phyloP scores from a whole-genome alignment of 2,329 filamentous ascomycete genomes.

The Cercospora beticola region DNA sequence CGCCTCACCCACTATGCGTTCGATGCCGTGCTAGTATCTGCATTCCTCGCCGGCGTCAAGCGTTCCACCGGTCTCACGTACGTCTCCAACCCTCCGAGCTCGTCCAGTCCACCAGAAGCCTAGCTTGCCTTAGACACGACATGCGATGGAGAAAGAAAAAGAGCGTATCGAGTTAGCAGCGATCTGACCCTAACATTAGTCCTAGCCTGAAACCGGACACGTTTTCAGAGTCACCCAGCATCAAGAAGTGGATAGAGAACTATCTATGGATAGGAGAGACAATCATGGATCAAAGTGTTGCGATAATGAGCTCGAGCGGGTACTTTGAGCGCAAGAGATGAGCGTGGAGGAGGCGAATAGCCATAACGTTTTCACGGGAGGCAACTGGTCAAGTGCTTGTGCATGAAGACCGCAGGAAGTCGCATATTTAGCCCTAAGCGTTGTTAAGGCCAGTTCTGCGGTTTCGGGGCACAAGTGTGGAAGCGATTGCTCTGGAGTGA shows the following conservation, averaged over 20 bases:
- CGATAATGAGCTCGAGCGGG: conserved; percentile 79
- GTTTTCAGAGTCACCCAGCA: conserved; percentile 77
- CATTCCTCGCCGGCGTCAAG: conserved; percentile 94
- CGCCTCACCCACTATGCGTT: conserved; percentile 92
- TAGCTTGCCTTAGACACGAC: conserved; percentile 3
- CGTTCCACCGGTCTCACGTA: conserved; percentile 97
- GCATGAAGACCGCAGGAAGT: not conserved
- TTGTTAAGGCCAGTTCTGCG: not conserved
- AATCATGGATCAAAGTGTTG: conserved; percentile 97
- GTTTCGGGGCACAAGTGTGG: not conserved
- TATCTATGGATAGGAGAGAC: conserved; percentile 95
- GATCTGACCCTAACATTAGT: conserved; percentile 52
- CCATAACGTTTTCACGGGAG: not conserved
- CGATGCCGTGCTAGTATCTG: conserved; percentile 93
- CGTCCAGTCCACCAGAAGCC: not conserved
- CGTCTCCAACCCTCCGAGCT: conserved; percentile 47
- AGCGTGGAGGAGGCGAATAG: not conserved
- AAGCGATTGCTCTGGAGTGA: not conserved
- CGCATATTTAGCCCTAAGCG: not conserved
- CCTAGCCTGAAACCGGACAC: conserved; percentile 85
- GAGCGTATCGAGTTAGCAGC: not conserved
- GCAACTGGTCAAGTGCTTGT: not conserved
- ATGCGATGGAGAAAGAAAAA: not conserved
- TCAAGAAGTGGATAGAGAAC: conserved; percentile 85
- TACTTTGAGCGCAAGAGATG: conserved; percentile 89